These are phyloP conservation scores for Hirschioporus abietinus DNA, from an alignment of 768 basidiomycete species.

Conservation along the genomic window DNA sequence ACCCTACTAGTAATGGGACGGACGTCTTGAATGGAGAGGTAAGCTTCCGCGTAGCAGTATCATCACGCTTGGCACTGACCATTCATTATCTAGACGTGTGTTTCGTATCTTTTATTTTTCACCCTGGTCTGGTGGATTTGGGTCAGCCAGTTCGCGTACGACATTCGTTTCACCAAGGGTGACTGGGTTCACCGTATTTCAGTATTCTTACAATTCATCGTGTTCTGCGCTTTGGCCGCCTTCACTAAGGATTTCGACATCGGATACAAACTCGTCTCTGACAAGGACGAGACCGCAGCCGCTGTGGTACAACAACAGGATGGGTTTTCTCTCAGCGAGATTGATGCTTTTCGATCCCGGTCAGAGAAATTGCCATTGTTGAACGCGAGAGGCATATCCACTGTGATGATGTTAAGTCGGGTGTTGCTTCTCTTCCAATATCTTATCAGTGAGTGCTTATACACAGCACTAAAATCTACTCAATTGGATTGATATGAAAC, in stretches of 20 bases:
- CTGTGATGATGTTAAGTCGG: constrained; percentile 1
- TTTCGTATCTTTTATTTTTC: background rate
- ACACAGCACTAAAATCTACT: background rate
- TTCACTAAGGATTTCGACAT: constrained; percentile 5
- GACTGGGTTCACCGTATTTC: constrained; percentile 1
- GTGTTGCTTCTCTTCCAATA: background rate
- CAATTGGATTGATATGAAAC: background rate
- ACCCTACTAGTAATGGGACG: no score
- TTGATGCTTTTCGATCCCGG: background rate
- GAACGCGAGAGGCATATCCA: constrained; percentile 1
- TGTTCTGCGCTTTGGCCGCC: constrained; percentile 2
- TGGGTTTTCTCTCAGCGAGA: background rate
- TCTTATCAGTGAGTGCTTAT: background rate
- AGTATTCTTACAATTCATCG: background rate
- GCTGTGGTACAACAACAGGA: no score
- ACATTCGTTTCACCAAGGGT: background rate
- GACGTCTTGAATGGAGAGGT: no score
- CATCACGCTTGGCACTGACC: no score
- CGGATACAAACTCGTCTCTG: background rate
- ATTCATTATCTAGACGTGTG: background rate
- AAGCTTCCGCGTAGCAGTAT: no score
- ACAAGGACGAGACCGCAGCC: background rate
- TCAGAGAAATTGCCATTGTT: background rate
- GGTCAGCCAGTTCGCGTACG: background rate
- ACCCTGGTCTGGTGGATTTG: constrained; percentile 2